phyloP scores from a whole-genome alignment of 78 protist genomes.

The Dictyostelium intermedium region DNA sequence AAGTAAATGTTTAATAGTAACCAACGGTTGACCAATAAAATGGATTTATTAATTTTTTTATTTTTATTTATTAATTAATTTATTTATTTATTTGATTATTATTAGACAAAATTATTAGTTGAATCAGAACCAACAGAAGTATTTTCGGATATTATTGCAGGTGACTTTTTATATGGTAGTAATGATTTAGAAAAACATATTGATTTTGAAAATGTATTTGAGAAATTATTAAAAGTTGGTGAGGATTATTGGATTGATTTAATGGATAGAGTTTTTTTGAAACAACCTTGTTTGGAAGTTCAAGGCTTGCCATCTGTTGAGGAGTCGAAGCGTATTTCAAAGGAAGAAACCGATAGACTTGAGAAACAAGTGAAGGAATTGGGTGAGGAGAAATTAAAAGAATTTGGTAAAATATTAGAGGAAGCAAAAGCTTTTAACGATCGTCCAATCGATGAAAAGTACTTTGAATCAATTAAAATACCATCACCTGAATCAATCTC shows the following conservation, averaged over 20 bases:
- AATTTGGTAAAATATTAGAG: neutral
- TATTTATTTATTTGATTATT: neutral
- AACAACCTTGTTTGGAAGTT: conserved; percentile 4
- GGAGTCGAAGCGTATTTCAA: neutral
- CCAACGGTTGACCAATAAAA: too few relatives aligned
- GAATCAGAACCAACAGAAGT: neutral
- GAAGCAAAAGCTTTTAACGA: neutral
- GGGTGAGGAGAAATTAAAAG: conserved; percentile 1
- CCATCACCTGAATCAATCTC: conserved; percentile 37
- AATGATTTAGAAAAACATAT: neutral
- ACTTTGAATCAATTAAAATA: neutral
- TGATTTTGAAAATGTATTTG: neutral
- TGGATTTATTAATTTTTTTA: too few relatives aligned
- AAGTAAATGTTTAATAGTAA: neutral
- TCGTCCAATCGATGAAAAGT: neutral
- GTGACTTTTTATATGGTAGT: neutral
- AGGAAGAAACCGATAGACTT: conserved; percentile 13
- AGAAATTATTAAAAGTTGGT: neutral
- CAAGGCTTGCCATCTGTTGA: conserved; percentile 25
- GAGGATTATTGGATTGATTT: conserved; percentile 22
- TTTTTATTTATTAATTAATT: neutral
- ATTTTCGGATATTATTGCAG: neutral
- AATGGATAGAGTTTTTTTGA: neutral
- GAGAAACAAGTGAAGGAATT: neutral
- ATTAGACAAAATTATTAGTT: neutral